phyloP scores from a whole-genome alignment of 495 filamentous ascomycete genomes.

The Penicillium canescens region DNA sequence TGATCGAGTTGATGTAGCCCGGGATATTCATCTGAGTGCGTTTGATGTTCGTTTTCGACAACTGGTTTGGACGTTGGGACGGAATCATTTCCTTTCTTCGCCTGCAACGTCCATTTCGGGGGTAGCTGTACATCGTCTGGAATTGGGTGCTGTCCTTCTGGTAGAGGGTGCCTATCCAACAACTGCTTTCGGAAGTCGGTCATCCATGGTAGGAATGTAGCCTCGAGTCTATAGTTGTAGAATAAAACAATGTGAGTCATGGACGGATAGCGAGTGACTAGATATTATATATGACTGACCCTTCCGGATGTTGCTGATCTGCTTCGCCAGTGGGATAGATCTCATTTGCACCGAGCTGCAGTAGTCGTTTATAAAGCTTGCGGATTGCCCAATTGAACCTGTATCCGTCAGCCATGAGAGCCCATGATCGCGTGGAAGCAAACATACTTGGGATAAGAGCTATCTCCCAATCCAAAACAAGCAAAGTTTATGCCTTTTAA shows the following conservation, averaged over 20 bases:
- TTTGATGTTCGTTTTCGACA: background rate
- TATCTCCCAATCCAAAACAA: slow-evolving; percentile 91
- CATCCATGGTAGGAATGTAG: slow-evolving; percentile 78
- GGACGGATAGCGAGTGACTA: background rate
- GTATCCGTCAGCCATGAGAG: slow-evolving; percentile 12
- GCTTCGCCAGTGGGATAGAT: slow-evolving; percentile 78
- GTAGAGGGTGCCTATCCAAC: slow-evolving; percentile 67
- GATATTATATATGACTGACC: slow-evolving; percentile 51
- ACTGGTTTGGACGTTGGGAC: background rate
- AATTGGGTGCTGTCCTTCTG: slow-evolving; percentile 64
- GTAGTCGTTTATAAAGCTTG: slow-evolving; percentile 81
- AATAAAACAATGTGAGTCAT: background rate
- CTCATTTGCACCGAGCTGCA: slow-evolving; percentile 82
- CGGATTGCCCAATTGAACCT: slow-evolving; percentile 93
- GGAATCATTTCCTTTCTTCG: slow-evolving; percentile 23
- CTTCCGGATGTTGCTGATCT: slow-evolving; percentile 91
- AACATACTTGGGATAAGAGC: slow-evolving; percentile 81
- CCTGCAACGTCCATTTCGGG: slow-evolving; percentile 73
- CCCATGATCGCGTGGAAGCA: background rate
- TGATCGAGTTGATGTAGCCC: slow-evolving; percentile 42
- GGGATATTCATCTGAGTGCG: slow-evolving; percentile 17
- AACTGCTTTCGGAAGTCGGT: slow-evolving; percentile 62
- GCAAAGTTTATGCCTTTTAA: slow-evolving; percentile 69
- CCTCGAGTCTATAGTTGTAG: slow-evolving; percentile 62
- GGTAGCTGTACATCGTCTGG: slow-evolving; percentile 73